A percentile compares a stretch with the other conserved stretches of the same genome.
These are phyloP conservation scores for Rhododendron ferrugineum DNA, from an alignment of 148 eudicot species.

Conservation along the genomic window DNA sequence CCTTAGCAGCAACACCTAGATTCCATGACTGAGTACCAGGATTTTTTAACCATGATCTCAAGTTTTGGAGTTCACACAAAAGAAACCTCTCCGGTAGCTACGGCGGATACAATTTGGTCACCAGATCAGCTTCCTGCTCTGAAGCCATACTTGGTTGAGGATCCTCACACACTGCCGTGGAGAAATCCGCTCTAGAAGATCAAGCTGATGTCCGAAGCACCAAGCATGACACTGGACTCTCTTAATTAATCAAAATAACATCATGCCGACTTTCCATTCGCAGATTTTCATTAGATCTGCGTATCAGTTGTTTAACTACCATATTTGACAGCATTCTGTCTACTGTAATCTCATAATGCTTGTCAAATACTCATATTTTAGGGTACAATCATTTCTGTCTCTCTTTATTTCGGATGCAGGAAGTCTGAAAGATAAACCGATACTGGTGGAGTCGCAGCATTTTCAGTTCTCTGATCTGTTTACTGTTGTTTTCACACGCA, in stretches of 20 bases:
- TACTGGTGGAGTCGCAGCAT: neutral
- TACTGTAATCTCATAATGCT: neutral
- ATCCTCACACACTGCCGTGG: neutral
- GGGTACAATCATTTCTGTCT: neutral
- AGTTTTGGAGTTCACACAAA: neutral
- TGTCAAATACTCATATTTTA: too few relatives aligned
- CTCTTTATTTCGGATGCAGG: neutral
- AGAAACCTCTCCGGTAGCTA: neutral
- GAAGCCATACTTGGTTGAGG: neutral
- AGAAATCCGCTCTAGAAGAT: neutral
- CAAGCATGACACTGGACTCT: too few relatives aligned
- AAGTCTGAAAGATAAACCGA: neutral
- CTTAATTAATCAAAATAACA: too few relatives aligned
- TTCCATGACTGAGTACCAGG: neutral
- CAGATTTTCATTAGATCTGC: neutral
- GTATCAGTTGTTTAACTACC: neutral
- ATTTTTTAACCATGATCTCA: neutral
- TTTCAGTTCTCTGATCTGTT: too few relatives aligned
- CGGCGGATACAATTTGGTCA: neutral
- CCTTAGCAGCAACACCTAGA: neutral
- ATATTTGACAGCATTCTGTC: neutral
- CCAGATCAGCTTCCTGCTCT: neutral
- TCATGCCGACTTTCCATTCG: neutral
- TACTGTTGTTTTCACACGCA: too few relatives aligned
- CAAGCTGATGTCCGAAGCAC: too few relatives aligned